Base-by-base conservation (phyloP, 352 stramenopile genomes). In the Phytopythium cucurbitacearum region DNA sequence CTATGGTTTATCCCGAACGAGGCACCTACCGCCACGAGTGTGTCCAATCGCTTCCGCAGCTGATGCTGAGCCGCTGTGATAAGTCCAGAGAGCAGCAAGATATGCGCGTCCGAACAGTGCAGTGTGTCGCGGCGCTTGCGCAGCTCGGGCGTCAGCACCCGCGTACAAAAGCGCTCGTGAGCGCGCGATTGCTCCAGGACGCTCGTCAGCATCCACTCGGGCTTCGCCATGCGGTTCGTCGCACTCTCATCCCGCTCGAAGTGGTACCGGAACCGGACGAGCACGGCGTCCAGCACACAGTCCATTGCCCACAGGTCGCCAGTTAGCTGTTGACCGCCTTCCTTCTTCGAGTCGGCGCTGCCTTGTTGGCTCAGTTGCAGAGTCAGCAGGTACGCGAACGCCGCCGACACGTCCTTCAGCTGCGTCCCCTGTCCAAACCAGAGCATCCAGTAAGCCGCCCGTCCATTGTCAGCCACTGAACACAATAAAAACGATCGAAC, bases 181-280 rank as follows among this genome's bases (percentile, higher is more conserved):
- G 45, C 54, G n/a, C 63, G 66, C 2, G 65, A 74, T 57, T 92
- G 81, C 21, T 86, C 65, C 28, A 82, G 60, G 3, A 90, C 62
- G 52, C 89, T 61, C 47, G 56, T 80, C 13, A 92, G 49, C 54
- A 73, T 81, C 81, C 81, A 92, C 56, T 92, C 81, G 0, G 81
- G 81, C 64, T 89, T 92, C 3, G 77, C 67, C 7, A 92, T 40
- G 35, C 76, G 75, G 53, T 89, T 92, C 12, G 77, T 90, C 33
- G 72, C 63, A 57, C 81, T 92, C 4, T 84, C 75, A 1, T 28
- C 7, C n/a, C 76, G 68, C 52, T 85, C 76, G 56, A 92, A 92
- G 21, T 92, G 81, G 61, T 78, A 92, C 10, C 70, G 74, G 49
- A 90, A 90, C 21, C 81, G 76, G 55, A 76, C 58, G 9, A 80